Base-by-base conservation (phyloP, 176 grass and related monocot genomes). In the Musa beccarii region DNA sequence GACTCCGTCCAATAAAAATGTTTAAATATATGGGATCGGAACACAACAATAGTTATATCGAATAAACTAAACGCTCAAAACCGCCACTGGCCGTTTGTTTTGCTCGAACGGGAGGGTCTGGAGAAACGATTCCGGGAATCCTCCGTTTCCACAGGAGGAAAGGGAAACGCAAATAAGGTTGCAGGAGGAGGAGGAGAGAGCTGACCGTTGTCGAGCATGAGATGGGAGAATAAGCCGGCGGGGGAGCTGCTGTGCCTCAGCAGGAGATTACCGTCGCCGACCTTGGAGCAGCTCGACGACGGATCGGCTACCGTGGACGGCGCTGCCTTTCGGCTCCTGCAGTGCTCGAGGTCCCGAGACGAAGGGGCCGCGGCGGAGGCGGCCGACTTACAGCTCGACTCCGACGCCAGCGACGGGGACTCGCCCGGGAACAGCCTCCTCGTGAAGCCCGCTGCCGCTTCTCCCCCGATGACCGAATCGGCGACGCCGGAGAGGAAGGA, bases 201-300 rank as follows among this genome's bases (percentile, higher is more conserved):
- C 85, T 86, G 63, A 90, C 90, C 88, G 55, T 85, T 83, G 72
- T 83, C 88, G 72, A 69, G 71, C 63, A 87, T 75, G 50, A 89
- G 93, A 79, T 83, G 89, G 76, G 89, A 93, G 82, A 97, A 90
- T 85, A 97, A 93, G 1, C 88, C 90, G 11, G 80, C 90, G 7
- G 93, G 90, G 20, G 87, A 97, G 81, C 90, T 97, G 52, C 88
- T 90, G 81, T 89, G 93, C 11, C 93, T 80, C 24, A 79, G 63
- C 11, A 93, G 79, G 85, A 80, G 77, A 65, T 85, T 89, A 73
- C 52, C 83, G 9, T 80, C 84, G 3, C 80, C 81, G 28, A 73
- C 82, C 9, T 8, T 22, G 8, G 61, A 24, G 71, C 57, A 59
- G 80, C 20, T 54, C 72, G 17, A 51, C 77, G 20, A 56, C 49